Percentiles rank a stretch among this genome's conserved stretches.
Conservation (phyloP, 495 filamentous ascomycete genomes). For the Xylaria telfairii region DNA sequence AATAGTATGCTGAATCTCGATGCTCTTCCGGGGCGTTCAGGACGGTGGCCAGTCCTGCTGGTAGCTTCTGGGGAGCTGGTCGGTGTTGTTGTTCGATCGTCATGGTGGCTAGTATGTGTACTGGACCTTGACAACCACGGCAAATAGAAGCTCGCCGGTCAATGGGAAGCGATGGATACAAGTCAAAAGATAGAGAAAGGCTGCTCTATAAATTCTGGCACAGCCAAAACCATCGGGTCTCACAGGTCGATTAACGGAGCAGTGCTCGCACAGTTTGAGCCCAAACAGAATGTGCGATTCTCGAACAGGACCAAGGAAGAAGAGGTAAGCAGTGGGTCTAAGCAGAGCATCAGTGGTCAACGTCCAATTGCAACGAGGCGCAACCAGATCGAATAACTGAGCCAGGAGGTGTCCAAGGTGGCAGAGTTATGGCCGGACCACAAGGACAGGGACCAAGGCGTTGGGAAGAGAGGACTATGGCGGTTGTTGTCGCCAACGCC, state of each 20-base stretch:
- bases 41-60: conserved; percentile 54
- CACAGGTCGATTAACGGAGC: not conserved
- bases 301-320: not conserved
- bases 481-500: conserved; percentile 23
- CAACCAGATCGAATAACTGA: conserved; percentile 31
- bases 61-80: conserved; percentile 54
- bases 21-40: conserved; percentile 58
- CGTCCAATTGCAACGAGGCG: conserved; percentile 38
- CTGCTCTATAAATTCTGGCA: conserved; percentile 1
- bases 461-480: conserved; percentile 13
- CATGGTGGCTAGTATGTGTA: conserved; percentile 28
- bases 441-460: conserved; percentile 2
- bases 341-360: conserved; percentile 34
- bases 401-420: not conserved
- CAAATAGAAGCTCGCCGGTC: not conserved
- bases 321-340: conserved; percentile 24
- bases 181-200: not conserved
- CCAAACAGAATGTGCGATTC: not conserved
- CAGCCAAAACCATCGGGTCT: conserved; percentile 8
- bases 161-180: not conserved
- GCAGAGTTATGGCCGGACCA: conserved; percentile 6
- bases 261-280: not conserved
- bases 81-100: conserved; percentile 47
- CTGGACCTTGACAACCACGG: not conserved
- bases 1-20: conserved; percentile 62